Percentiles rank a stretch among this genome's conserved stretches.
phyloP scores from a whole-genome alignment of 2,329 filamentous ascomycete species.

The Penicillium sp. region DNA sequence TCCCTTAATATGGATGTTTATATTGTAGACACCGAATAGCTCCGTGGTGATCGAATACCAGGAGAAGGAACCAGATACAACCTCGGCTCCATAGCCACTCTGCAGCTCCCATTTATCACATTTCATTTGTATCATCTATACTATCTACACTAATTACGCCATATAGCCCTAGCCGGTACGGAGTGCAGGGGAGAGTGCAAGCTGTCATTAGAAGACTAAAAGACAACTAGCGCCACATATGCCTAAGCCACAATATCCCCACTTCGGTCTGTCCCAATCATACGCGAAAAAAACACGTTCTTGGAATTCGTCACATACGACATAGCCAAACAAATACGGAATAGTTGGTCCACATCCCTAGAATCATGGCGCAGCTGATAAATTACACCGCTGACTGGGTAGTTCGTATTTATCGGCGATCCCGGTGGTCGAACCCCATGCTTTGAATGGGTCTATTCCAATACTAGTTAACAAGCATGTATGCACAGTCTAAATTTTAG shows the following conservation, averaged over 20 bases:
- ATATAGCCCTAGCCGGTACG: conserved; percentile 5
- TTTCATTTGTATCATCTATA: neutral
- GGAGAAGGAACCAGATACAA: neutral
- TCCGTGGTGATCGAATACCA: neutral
- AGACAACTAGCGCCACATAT: conserved; percentile 5
- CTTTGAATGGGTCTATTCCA: neutral
- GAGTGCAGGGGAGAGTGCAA: neutral
- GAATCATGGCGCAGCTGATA: conserved; percentile 10
- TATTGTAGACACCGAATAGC: neutral
- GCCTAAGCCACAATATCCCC: conserved; percentile 3
- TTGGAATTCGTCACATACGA: neutral
- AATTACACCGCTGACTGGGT: conserved; percentile 14
- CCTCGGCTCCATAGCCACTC: neutral
- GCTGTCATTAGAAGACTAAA: conserved; percentile 4
- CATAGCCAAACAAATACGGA: neutral
- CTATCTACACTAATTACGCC: neutral
- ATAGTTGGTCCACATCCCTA: neutral
- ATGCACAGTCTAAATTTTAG: conserved; percentile 5
- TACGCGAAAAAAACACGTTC: neutral
- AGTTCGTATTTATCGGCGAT: conserved; percentile 16
- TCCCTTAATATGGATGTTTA: neutral
- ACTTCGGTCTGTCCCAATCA: neutral
- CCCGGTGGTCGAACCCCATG: conserved; percentile 10
- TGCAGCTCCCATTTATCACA: neutral
- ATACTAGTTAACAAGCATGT: neutral